Base-by-base conservation (phyloP, 2,329 filamentous ascomycete genomes). In the Arthroderma uncinatum region DNA sequence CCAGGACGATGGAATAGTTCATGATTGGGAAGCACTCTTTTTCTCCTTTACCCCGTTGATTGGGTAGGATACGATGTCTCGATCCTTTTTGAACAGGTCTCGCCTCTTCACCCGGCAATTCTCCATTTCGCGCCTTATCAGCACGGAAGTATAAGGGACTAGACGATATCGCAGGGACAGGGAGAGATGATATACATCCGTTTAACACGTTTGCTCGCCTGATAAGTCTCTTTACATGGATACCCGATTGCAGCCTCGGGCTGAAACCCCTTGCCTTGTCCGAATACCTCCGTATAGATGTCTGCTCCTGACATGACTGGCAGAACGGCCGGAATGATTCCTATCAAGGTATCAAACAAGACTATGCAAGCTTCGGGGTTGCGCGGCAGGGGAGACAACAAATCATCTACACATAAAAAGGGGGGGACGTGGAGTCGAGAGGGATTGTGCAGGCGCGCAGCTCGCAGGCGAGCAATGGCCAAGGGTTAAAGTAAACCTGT, bases 171-270 rank as follows among this genome's bases (percentile, higher is more conserved):
- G 44, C 44, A 48, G 44, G 44, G 44, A 48, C 25, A 48, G 44
- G 25, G 21, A 30, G 44, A 48, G 44, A 48, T 48, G 25, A 48
- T 14, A 48, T n/a, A 30, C 12, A 30, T 48, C 28, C 14, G 28
- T 25, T 25, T 25, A 30, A 48, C 25, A 30, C 44, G 21, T 48
- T 48, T 25, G 39, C 19, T 8, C 25, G 44, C 12, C 21, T 30
- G 44, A 48, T 28, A 48, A 48, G 44, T 48, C 14, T 10, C 44
- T n/a, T 28, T 25, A 25, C 21, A 48, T 48, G 42, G 44, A 48
- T 48, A 48, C 50, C 50, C 28, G 50, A 37, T 34, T 36, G 28
- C 28, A 28, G 34, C 50, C 50, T 53, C 50, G 50, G 50, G 50
- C 50, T 19, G 28, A 36, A 37, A 53, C 25, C 44, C 25, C 25